Evolutionary conservation across 441 rosid genomes (phyloP).

Genomic region (Mallotus repandus): DNA sequence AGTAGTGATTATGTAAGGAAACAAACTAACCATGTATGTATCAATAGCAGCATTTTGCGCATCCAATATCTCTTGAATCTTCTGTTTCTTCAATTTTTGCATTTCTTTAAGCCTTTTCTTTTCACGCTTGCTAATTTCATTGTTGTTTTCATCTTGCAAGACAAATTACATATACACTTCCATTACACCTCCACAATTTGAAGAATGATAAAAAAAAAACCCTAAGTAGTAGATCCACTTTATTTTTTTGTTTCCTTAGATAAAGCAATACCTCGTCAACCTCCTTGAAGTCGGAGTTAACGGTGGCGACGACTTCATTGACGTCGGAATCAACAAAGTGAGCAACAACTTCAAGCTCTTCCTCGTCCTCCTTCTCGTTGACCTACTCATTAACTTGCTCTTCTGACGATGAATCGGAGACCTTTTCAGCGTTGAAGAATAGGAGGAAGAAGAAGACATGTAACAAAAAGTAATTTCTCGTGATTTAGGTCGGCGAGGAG

Average conservation of each 20-base stretch:
- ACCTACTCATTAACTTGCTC: conserved; percentile 63
- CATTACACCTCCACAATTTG: too few relatives aligned
- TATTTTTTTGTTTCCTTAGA: neutral
- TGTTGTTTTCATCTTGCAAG: conserved; percentile 50
- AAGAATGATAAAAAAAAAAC: neutral
- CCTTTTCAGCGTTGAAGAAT: conserved; percentile 34
- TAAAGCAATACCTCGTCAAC: conserved; percentile 45
- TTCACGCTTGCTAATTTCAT: conserved; percentile 78
- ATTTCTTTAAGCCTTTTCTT: conserved; percentile 80
- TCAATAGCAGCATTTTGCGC: conserved; percentile 91
- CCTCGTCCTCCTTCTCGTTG: conserved; percentile 82
- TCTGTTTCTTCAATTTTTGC: conserved; percentile 85
- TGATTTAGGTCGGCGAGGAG: conserved; percentile 52
- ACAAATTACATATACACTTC: neutral
- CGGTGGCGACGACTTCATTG: conserved; percentile 42
- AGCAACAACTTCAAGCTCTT: conserved; percentile 97
- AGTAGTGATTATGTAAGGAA: neutral
- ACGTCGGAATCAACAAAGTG: conserved; percentile 70
- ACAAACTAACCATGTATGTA: conserved; percentile 73
- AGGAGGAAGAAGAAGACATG: conserved; percentile 49
- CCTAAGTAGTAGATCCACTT: conserved; percentile 7
- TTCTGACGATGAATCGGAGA: conserved; percentile 57
- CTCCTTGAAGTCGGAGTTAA: conserved; percentile 39
- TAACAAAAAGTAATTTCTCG: conserved; percentile 71
- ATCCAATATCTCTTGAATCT: conserved; percentile 90